These are phyloP conservation scores for Echites panduratus DNA, from an alignment of 257 asterid species.

Conservation along the genomic window DNA sequence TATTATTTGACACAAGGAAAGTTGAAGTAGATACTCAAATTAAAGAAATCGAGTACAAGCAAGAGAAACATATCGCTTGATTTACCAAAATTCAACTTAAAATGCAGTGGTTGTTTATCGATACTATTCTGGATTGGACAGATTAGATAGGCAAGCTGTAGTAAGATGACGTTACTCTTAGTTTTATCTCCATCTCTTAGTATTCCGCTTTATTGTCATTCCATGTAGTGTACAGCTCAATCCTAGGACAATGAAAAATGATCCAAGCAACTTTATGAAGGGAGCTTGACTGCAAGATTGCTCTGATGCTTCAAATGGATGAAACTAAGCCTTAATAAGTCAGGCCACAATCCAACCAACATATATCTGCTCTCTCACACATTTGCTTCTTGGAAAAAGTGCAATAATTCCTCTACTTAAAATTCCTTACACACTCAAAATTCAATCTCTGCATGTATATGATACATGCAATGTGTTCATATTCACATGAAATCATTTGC, in stretches of 20 bases:
- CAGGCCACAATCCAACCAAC: conserved; percentile 1
- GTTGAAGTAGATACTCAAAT: neutral
- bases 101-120: neutral
- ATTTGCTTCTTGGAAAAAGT: neutral
- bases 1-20: neutral
- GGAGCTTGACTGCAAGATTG: neutral
- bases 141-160: neutral
- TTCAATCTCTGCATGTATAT: neutral
- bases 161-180: neutral
- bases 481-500: conserved; percentile 1
- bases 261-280: neutral
- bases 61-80: neutral
- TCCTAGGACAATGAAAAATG: neutral
- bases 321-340: neutral
- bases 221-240: neutral
- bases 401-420: neutral
- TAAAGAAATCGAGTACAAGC: neutral
- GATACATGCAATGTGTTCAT: neutral
- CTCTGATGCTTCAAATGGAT: neutral
- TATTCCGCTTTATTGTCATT: neutral
- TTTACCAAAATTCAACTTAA: neutral
- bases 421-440: neutral
- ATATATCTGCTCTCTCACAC: neutral
- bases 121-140: neutral
- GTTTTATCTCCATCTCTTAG: neutral